Evolutionary conservation across 2,329 filamentous ascomycete genomes (phyloP), one percentile per base, ranked within the genome.

Genomic region (Pseudocercospora eumusae): DNA sequence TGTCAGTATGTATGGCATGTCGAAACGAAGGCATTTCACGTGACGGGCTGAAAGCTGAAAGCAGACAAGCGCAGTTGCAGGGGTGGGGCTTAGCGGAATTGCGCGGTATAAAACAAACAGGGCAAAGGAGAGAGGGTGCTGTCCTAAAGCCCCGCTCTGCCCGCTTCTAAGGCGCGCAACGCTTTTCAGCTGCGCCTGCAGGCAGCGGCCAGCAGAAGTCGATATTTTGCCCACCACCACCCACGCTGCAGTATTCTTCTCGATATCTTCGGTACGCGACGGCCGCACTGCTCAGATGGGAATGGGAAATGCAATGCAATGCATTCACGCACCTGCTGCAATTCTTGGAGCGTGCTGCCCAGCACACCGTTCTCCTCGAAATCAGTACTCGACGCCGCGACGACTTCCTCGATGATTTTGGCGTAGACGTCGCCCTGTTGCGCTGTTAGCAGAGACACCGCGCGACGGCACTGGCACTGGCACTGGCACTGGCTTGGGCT

Each of bases 331-430:
- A 98, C 93, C 86, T 88, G 84, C 78, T 88, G 88, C 82, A 99
- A 82, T 76, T 96, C 91, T 69, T 93, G 87, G 72, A 99, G 81
- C 56, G 93, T 93, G 70, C 86, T 82, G 76, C 93, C 89, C 71
- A 96, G 92, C 68, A 98, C 89, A 71, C 95, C 95, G 70, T 89
- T 92, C 80, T 99, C 95, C 77, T 99, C 95, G 76, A 99, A 98
- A 79, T 98, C 95, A 74, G 93, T 90, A 74, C 91, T 86, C 73
- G 93, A 97, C 69, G 75, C 74, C 55, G 72, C 68, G 63, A 81
- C 75, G 64, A 82, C 80, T 71, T 90, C 89, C 71, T 93, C 89
- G 78, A 98, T 91, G 75, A 99, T 92, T 80, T 95, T 91, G 77
- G 88, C 83, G 78, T 97, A 99, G 73, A 98, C 88, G 69, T 81